Base-by-base conservation (phyloP, 208 protist species). In the Trichomonas vaginalis region DNA sequence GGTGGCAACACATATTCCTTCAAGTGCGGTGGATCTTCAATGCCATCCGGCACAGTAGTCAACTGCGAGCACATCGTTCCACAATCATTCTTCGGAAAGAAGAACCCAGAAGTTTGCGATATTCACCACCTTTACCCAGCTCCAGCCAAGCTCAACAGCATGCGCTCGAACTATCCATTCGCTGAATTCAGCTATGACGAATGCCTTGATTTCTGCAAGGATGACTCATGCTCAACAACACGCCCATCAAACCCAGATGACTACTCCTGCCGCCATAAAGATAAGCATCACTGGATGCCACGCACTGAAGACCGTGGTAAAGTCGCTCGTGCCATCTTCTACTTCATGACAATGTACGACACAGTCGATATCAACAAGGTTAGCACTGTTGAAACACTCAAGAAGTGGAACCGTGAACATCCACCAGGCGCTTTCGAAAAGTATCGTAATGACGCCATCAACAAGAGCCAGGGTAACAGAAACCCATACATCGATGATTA, bases 321-420 rank as follows among this genome's bases (percentile, higher is more conserved):
- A 51, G 45, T 92, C 39, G 86, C 86, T 51, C 86, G 86, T 51
- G 40, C 45, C 10, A 27, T 92, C 39, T 39, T 92, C 23, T 92
- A 92, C 35, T 92, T 92, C 35, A 51, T 48, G 45, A 92, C 86
- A 92, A 92, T 92, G 86, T 92, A 92, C 35, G 86, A 92, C 35
- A 42, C 12, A 21, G 42, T 48, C 15, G n/a, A 35, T 39, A 92
- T 92, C 2, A 35, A 35, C 17, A 45, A 23, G 17, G 86, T 92
- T 51, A 45, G 86, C n/a, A 32, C 48, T 39, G 0, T 92, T 15
- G 0, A 0, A 37, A 35, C 35, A 39, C 51, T 92, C 45, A 51
- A 51, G 37, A 92, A 92, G 8, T 92, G 86, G 86, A 92, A 92
- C 39, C 42, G 37, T 14, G 40, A 92, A n/a, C 51, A 92, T 39